These are phyloP conservation scores for Rosa multiflora DNA, from an alignment of 306 rosid genomes.

Conservation along the genomic window DNA sequence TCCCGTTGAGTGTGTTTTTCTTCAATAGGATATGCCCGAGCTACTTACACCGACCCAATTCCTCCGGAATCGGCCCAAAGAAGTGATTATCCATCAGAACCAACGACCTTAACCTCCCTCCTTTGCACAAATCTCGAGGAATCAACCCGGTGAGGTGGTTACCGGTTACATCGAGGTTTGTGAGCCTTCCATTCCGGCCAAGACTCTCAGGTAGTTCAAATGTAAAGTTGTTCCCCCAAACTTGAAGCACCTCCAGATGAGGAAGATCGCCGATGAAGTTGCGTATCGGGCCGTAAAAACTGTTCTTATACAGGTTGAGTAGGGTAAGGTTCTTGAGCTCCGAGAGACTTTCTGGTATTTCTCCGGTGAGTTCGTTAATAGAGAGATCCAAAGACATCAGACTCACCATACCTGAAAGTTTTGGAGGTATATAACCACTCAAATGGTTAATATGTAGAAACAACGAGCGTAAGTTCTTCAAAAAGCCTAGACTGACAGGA, in stretches of 20 bases:
- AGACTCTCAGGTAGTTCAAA: constrained; percentile 54
- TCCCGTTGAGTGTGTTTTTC: too few species aligned
- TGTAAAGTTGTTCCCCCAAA: constrained; percentile 80
- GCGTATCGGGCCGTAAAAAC: constrained; percentile 51
- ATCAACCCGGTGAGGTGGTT: constrained; percentile 60
- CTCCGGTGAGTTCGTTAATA: constrained; percentile 57
- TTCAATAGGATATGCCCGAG: too few species aligned
- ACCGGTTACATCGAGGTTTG: constrained; percentile 42
- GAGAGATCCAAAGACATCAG: constrained; percentile 64
- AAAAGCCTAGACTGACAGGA: constrained; percentile 43
- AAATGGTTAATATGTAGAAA: constrained; percentile 61
- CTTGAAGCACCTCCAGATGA: constrained; percentile 52
- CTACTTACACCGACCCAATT: too few species aligned
- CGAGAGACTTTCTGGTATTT: constrained; percentile 47
- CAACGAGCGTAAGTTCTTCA: constrained; percentile 41
- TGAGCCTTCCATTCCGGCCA: constrained; percentile 54
- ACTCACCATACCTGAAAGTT: constrained; percentile 52
- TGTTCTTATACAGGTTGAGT: constrained; percentile 51
- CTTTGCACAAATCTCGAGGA: too few species aligned
- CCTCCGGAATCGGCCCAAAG: too few species aligned
- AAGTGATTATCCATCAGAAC: too few species aligned
- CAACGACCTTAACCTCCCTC: too few species aligned
- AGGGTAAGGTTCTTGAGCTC: constrained; percentile 47
- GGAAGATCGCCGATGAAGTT: constrained; percentile 63
- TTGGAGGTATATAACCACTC: constrained; percentile 57